Base-by-base conservation (phyloP, 768 basidiomycete species). In the Russula abietina region DNA sequence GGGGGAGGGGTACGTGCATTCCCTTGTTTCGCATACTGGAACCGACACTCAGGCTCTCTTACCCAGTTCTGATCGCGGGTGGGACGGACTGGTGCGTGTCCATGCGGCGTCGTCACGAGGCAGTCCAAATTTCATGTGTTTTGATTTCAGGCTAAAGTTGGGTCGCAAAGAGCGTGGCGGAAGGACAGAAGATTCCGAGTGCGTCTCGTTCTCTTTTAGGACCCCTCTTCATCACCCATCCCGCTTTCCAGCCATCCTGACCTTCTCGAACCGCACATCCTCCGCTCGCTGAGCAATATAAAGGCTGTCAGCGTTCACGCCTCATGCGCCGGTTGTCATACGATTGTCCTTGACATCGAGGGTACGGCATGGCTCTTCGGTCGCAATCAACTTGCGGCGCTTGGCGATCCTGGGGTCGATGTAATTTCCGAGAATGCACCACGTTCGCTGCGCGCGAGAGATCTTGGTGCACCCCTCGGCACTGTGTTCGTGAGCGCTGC, bases 311-410 rank as follows among this genome's bases (percentile, higher is more conserved):
- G 88, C 9, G 74, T 94, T 56, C 86, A 94, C 72, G 81, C 89
- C 11, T 88, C 89, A 2, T 90, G 89, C 68, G 81, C 77, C 11
- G 83, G 83, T 8, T 92, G 89, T 70, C 90, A 93, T 71, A 86
- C 83, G 68, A 83, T 93, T 46, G 84, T 79, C 16, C 72, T 94
- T 65, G 89, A 91, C 75, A 68, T 80, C 26, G 81, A 86, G 57
- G 93, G 93, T 8, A 80, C 82, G 43, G 96, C 93, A 10, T 94
- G 92, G 87, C 74, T 98, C 68, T 91, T 95, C 71, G 96, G 96
- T 8, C 85, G 93, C 57, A 93, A 92, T 73, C 84, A 83, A 45
- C 85, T 79, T 61, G 77, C 81, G 60, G 81, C 82, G 48, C 79
- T 93, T 4, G 89, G 90, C n/a, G 75, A 84, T 10, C 69, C 81